Conservation (phyloP, 257 asterid species). For the Fraxinus pennsylvanica region DNA sequence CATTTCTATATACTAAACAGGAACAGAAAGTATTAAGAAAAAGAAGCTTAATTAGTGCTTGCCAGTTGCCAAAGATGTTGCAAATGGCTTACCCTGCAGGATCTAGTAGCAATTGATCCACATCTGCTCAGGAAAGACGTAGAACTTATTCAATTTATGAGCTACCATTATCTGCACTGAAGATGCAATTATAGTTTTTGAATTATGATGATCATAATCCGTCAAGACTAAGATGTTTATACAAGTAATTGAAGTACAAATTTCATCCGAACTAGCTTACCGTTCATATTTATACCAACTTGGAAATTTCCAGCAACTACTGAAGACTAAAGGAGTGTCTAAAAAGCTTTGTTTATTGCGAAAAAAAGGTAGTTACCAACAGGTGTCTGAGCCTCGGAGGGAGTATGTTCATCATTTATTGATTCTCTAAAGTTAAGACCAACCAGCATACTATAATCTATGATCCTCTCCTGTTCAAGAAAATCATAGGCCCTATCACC, state of each 20-base stretch:
- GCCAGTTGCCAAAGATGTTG: not conserved
- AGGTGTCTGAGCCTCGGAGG: conserved; percentile 40
- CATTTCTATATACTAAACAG: too few relatives aligned
- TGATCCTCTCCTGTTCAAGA: conserved; percentile 72
- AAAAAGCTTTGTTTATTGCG: not conserved
- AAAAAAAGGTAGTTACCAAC: conserved; percentile 30
- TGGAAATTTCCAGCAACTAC: not conserved
- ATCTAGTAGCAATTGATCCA: conserved; percentile 71
- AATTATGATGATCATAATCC: not conserved
- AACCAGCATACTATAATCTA: conserved; percentile 79
- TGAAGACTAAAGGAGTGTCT: not conserved
- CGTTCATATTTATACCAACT: not conserved
- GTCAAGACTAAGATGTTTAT: not conserved
- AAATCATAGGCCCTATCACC: conserved; percentile 69
- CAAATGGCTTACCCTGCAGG: conserved; percentile 69
- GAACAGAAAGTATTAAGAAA: too few relatives aligned
- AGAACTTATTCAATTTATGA: conserved; percentile 54
- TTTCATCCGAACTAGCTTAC: not conserved
- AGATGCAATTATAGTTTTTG: not conserved
- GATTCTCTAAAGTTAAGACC: conserved; percentile 68
- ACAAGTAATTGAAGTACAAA: not conserved
- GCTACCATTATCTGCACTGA: conserved; percentile 56
- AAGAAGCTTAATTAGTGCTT: not conserved
- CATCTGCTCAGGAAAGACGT: conserved; percentile 68
- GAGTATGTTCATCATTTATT: conserved; percentile 37